phyloP scores from a whole-genome alignment of 2,329 filamentous ascomycete genomes.

The Botrytis medusae region DNA sequence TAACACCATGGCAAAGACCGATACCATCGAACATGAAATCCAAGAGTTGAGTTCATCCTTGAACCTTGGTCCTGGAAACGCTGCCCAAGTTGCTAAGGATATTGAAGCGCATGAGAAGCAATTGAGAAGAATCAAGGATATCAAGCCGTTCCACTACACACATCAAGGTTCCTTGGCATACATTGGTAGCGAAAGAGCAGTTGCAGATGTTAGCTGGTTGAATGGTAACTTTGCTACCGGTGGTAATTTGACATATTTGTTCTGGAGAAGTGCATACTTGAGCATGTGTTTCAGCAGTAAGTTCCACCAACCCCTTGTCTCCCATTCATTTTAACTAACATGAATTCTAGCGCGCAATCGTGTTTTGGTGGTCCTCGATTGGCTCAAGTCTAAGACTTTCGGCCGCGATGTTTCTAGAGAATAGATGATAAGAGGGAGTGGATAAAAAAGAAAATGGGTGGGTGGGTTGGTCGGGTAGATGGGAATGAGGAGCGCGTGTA shows the following conservation, averaged over 20 bases:
- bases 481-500: conserved; percentile 19
- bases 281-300: conserved; percentile 99
- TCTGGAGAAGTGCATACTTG: conserved; percentile 97
- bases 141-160: conserved; percentile 97
- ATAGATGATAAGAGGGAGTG: conserved; percentile 46
- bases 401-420: conserved; percentile 91
- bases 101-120: conserved; percentile 87
- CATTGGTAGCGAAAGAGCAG: conserved; percentile 96
- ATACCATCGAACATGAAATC: conserved; percentile 75
- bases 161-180: conserved; percentile 97
- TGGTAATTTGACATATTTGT: conserved; percentile 92
- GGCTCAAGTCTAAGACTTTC: conserved; percentile 95
- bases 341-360: conserved; percentile 75
- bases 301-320: conserved; percentile 44
- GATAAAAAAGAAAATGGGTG: conserved; percentile 4
- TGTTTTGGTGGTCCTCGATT: conserved; percentile 88
- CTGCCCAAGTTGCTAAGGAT: conserved; percentile 67
- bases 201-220: conserved; percentile 96
- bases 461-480: conserved; percentile 13
- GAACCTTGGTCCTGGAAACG: conserved; percentile 61
- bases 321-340: conserved; percentile 26
- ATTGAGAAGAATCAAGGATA: conserved; percentile 84
- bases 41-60: conserved; percentile 63
- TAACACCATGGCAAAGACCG: conserved; percentile 98
- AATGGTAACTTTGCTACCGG: conserved; percentile 94